Evolutionary conservation across 2,329 filamentous ascomycete genomes (phyloP).

Genomic region (Colletotrichum eleusines): DNA sequence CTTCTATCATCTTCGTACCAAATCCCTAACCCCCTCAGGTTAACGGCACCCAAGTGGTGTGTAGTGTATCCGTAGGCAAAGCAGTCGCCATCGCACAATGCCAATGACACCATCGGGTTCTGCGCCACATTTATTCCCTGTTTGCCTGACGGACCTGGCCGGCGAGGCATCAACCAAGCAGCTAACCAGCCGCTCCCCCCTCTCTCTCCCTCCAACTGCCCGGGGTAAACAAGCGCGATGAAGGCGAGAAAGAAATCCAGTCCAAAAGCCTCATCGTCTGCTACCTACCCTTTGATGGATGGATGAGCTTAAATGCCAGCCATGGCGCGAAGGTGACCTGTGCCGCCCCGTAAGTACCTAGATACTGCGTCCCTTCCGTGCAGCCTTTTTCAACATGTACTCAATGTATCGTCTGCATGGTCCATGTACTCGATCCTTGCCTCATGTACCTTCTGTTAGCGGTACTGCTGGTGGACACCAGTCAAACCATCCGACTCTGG

Average conservation of each 20-base stretch:
- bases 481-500: slow-evolving; percentile 30
- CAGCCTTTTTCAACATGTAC: slow-evolving; percentile 17
- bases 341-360: background rate
- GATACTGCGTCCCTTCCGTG: slow-evolving; percentile 1
- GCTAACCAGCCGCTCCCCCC: background rate
- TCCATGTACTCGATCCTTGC: slow-evolving; percentile 33
- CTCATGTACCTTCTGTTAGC: slow-evolving; percentile 36
- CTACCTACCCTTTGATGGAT: too few relatives aligned
- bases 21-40: slow-evolving; percentile 6
- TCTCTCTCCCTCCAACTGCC: background rate
- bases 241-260: background rate
- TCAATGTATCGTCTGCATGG: slow-evolving; percentile 28
- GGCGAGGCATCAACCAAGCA: slow-evolving; percentile 13
- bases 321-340: slow-evolving; percentile 4
- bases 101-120: background rate
- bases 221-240: background rate
- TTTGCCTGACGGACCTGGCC: slow-evolving; percentile 17
- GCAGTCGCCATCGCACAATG: slow-evolving; percentile 16
- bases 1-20: slow-evolving; percentile 15
- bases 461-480: slow-evolving; percentile 37
- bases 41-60: background rate
- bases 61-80: background rate
- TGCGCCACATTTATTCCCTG: slow-evolving; percentile 36
- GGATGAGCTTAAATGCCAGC: background rate
- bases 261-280: background rate